Evolutionary conservation across 2,329 filamentous ascomycete species (phyloP).

Genomic region (Diplodia scrobiculata): DNA sequence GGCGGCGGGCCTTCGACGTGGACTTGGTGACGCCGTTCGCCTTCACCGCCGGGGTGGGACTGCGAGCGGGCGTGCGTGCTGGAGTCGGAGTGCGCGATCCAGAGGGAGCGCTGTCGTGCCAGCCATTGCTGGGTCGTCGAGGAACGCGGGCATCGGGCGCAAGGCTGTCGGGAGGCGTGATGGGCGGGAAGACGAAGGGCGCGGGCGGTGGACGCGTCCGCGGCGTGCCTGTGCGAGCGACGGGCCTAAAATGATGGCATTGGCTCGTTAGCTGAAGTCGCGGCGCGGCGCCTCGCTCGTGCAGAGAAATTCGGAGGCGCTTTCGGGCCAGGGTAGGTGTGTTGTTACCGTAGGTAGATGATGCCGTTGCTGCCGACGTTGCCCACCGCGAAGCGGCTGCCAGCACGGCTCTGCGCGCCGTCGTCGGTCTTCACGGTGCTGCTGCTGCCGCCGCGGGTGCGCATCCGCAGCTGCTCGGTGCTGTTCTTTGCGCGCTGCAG

Average conservation of each 20-base stretch:
- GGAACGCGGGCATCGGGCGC: slow-evolving; percentile 36
- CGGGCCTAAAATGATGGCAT: slow-evolving; percentile 37
- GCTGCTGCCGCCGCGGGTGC: slow-evolving; percentile 40
- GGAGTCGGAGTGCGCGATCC: slow-evolving; percentile 39
- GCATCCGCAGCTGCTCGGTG: slow-evolving; percentile 40
- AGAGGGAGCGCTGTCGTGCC: slow-evolving; percentile 41
- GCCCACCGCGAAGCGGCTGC: slow-evolving; percentile 50
- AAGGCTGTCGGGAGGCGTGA: slow-evolving; percentile 44
- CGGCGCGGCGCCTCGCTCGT: slow-evolving; percentile 11
- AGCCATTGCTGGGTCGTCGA: slow-evolving; percentile 41
- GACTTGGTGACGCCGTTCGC: slow-evolving; percentile 28
- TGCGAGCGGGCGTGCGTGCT: slow-evolving; percentile 35
- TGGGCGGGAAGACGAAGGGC: slow-evolving; percentile 45
- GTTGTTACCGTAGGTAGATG: slow-evolving; percentile 50
- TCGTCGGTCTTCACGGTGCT: slow-evolving; percentile 38
- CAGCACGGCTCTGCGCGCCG: slow-evolving; percentile 32
- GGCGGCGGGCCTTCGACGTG: slow-evolving; percentile 32
- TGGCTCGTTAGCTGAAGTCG: slow-evolving; percentile 34
- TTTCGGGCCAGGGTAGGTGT: not conserved
- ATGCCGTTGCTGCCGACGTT: slow-evolving; percentile 52
- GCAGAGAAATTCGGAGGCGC: slow-evolving; percentile 16
- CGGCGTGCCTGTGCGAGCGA: slow-evolving; percentile 42
- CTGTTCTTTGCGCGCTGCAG: slow-evolving; percentile 43
- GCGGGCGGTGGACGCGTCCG: slow-evolving; percentile 40
- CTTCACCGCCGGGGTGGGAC: slow-evolving; percentile 28